Evolutionary conservation across 805 yeast species (phyloP), one percentile per base, ranked within the genome.

Genomic region (Candida palmyrensis): DNA sequence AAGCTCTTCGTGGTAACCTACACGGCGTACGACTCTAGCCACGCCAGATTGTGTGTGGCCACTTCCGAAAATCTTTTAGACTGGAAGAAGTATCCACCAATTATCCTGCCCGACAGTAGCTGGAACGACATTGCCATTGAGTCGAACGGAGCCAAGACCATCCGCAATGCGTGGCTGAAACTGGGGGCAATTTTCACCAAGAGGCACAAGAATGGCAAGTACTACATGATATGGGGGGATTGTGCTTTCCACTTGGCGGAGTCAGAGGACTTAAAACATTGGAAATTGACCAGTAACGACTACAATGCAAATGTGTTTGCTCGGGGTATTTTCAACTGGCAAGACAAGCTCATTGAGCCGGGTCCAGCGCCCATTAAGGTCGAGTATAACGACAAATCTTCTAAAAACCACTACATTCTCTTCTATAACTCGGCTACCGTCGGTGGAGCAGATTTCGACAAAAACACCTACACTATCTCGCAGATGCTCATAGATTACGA

Each of bases 191-290:
- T 65, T 1, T 59, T 65, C 37, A 52, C 53, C 5, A 64, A 63
- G 25, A 41, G 31, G 20, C 27, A 32, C 20, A 47, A 48, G 30
- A 37, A 38, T 12, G 67, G 67, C 3, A 47, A 50, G 24, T 64
- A 57, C 38, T 61, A 62, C 40, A 65, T 65, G 71, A 53, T 65
- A 15, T 65, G 67, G 66, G 71, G 71, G 15, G 71, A 65, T 42
- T 50, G 59, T 8, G 54, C 55, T 22, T 51, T 65, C 35, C 57
- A 61, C 39, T 48, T 65, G 39, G 69, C 68, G 3, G 49, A 42
- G 18, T 55, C 64, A 7, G 42, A 41, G 18, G 68, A 65, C 36
- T 39, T 63, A 36, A 39, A 53, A n/a, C 36, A 56, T 34, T 65
- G 71, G 71, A 25, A 36, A 12, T 31, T 55, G 5, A 38, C 48